Evolutionary conservation across 2,329 filamentous ascomycete genomes (phyloP).

Genomic region (Trichoderma sp.): DNA sequence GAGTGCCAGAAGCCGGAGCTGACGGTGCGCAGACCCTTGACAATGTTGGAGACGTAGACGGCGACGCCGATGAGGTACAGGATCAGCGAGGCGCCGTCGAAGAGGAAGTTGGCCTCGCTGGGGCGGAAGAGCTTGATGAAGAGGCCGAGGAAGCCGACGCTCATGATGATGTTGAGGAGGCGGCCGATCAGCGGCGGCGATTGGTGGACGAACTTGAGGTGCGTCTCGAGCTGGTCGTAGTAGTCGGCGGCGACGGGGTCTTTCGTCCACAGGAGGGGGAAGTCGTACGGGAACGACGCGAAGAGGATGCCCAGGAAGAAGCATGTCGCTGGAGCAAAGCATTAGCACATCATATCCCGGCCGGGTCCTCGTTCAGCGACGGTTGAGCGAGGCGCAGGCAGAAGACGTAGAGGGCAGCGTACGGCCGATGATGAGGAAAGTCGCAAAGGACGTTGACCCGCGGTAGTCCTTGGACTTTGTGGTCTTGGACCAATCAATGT

Average conservation of each 20-base stretch:
- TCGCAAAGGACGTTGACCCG: conserved; percentile 78
- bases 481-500: conserved; percentile 59
- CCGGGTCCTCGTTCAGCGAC: background rate
- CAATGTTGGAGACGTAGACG: conserved; percentile 94
- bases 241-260: conserved; percentile 66
- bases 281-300: conserved; percentile 94
- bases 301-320: conserved; percentile 99
- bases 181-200: conserved; percentile 90
- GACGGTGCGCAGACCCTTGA: conserved; percentile 88
- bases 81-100: conserved; percentile 80
- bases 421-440: conserved; percentile 96
- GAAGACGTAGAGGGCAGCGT: conserved; percentile 46
- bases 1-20: conserved; percentile 66
- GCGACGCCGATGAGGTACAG: conserved; percentile 85
- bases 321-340: conserved; percentile 67
- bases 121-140: conserved; percentile 94
- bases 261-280: conserved; percentile 80
- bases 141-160: conserved; percentile 83
- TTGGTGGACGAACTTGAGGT: conserved; percentile 88
- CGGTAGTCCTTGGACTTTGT: conserved; percentile 60
- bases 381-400: background rate
- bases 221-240: conserved; percentile 82
- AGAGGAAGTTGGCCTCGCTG: conserved; percentile 91
- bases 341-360: background rate
- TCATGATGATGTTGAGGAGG: conserved; percentile 91